Percentiles rank a stretch among this genome's conserved stretches.
phyloP scores from a whole-genome alignment of 169 alveolate species.

The Plasmodium malariae region DNA sequence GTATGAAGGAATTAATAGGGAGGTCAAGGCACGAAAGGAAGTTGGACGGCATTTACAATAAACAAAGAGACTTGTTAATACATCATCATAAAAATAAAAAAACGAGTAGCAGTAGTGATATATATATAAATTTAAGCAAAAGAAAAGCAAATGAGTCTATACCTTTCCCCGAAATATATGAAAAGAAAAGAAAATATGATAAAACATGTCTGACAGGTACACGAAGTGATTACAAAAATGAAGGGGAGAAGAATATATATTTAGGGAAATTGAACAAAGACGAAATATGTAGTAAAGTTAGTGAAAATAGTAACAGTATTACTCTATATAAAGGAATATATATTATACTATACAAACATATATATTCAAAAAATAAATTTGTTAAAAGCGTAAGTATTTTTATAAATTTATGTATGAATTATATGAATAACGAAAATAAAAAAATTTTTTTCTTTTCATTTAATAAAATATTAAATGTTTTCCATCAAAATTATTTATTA shows the following conservation, averaged over 20 bases:
- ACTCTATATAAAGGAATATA: constrained; percentile 59
- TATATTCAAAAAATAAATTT: constrained; percentile 65
- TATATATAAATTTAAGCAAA: constrained; percentile 44
- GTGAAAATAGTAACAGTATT: constrained; percentile 17
- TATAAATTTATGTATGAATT: constrained; percentile 55
- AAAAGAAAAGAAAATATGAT: constrained; percentile 35
- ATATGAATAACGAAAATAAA: constrained; percentile 67
- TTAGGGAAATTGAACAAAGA: not conserved
- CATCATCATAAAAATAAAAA: constrained; percentile 19
- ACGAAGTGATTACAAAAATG: not conserved
- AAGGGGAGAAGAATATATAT: not conserved
- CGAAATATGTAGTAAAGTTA: not conserved
- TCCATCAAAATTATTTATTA: constrained; percentile 36
- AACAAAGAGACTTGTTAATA: constrained; percentile 76
- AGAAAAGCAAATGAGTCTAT: constrained; percentile 60
- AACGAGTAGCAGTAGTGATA: constrained; percentile 15
- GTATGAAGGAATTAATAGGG: constrained; percentile 82
- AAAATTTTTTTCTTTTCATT: constrained; percentile 49
- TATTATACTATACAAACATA: constrained; percentile 51
- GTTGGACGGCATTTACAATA: constrained; percentile 83
- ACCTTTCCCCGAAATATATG: constrained; percentile 76
- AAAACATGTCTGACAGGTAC: not conserved
- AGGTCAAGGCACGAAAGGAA: constrained; percentile 85
- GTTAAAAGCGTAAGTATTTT: constrained; percentile 45
- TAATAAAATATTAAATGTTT: constrained; percentile 38